Evolutionary conservation across 108 stramenopile species (phyloP), one percentile per base, ranked within the genome.

Genomic region (Nitzschia inconspicua): DNA sequence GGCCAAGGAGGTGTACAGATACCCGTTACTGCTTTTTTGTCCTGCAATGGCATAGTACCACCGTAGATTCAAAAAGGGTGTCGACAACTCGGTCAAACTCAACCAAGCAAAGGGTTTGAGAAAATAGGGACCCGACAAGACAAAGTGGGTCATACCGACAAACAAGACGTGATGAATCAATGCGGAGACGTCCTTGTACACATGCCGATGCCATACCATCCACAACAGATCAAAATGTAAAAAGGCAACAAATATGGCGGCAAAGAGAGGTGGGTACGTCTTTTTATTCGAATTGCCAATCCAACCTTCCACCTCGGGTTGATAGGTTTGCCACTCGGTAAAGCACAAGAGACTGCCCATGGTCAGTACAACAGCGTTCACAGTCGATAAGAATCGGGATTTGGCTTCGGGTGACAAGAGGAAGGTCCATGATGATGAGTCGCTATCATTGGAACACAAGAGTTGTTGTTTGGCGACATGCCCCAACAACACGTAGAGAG

Each of bases 91-190:
- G 2, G 47, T 49, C 7, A 64, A 47, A 13, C 35, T 28, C 1
- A 64, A 23, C 63, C 63, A 64, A 6, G 63, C 63, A 41, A 64
- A 64, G 13, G 63, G 47, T 31, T 54, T 64, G 19, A 22, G 25
- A 26, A 64, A 53, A 36, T 34, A 52, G 22, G 37, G 32, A 10
- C 37, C 50, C 3, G 25, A 41, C 16, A 64, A 2, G 1, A 53
- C 51, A 41, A 35, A 64, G 8, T 64, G 63, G 14, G 52, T 64
- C 0, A 64, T 35, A 1, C 36, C 25, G 10, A 64, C 54, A 27
- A 64, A 64, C 5, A 64, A 32, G 8, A 7, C 0, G 37, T 64
- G 63, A 50, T 64, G 63, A 20, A 64, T 49, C 0, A 64, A 10
- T 26, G 47, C 19, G 7, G 39, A n/a, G 13, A 13, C 7, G 29